These are phyloP conservation scores for Sporothrix euskadiensis DNA, from an alignment of 2,329 filamentous ascomycete species.

Conservation along the genomic window DNA sequence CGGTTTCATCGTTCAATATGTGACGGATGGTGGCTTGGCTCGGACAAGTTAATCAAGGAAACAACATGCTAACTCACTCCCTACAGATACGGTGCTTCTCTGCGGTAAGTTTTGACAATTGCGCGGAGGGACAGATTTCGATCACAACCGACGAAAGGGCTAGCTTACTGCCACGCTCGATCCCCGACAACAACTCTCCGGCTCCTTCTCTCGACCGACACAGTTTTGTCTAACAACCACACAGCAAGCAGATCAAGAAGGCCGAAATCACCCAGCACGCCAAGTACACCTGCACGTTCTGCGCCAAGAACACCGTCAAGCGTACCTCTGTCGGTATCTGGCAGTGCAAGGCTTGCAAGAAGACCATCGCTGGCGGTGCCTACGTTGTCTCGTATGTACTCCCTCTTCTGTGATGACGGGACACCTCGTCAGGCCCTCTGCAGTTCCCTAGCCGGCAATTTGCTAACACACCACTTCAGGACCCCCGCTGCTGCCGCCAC, in stretches of 20 bases:
- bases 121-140: background rate
- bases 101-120: constrained; percentile 45
- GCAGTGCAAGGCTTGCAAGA: constrained; percentile 94
- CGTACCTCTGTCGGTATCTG: constrained; percentile 65
- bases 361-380: constrained; percentile 89
- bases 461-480: constrained; percentile 47
- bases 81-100: constrained; percentile 91
- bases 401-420: background rate
- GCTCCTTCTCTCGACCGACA: background rate
- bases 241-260: constrained; percentile 98
- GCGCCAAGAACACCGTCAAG: constrained; percentile 94
- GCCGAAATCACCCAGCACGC: constrained; percentile 98
- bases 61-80: constrained; percentile 20
- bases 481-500: constrained; percentile 92
- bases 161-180: background rate
- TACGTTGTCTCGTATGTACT: constrained; percentile 91
- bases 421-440: no score
- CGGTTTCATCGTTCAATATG: background rate
- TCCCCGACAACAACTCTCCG: background rate
- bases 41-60: background rate
- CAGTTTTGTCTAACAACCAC: constrained; percentile 29
- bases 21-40: background rate
- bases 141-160: background rate
- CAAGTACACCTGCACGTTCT: constrained; percentile 97
- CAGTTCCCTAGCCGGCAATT: background rate